Evolutionary conservation across 2,329 filamentous ascomycete genomes (phyloP).

Genomic region (Aspergillus fumigatus): DNA sequence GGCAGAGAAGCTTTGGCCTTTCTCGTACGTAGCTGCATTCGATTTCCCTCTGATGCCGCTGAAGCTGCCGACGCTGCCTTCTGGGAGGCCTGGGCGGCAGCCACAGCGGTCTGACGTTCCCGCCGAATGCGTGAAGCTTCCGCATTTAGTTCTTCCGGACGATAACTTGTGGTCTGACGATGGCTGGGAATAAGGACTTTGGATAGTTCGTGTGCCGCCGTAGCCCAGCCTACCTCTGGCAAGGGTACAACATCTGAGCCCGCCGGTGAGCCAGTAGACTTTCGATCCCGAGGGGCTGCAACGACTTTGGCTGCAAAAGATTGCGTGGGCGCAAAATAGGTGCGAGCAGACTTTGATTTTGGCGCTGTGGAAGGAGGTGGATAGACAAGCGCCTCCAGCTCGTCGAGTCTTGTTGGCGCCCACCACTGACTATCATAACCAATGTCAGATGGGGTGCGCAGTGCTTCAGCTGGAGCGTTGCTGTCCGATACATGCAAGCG

Average conservation of each 20-base stretch:
- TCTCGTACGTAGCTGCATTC: slow-evolving; percentile 70
- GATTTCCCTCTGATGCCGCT: slow-evolving; percentile 44
- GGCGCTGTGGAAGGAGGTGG: slow-evolving; percentile 48
- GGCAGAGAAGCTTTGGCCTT: slow-evolving; percentile 48
- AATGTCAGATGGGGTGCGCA: slow-evolving; percentile 11
- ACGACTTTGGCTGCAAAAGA: slow-evolving; percentile 79
- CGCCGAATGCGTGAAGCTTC: slow-evolving; percentile 60
- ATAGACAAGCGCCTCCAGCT: slow-evolving; percentile 59
- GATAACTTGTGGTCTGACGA: slow-evolving; percentile 71
- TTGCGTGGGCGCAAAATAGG: slow-evolving; percentile 82
- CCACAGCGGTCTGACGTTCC: slow-evolving; percentile 59
- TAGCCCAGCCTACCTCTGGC: slow-evolving; percentile 79
- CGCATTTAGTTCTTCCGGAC: slow-evolving; percentile 70
- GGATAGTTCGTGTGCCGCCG: slow-evolving; percentile 76
- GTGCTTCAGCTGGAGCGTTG: slow-evolving; percentile 1
- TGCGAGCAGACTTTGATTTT: slow-evolving; percentile 57
- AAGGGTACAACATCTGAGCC: slow-evolving; percentile 59
- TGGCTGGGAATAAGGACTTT: slow-evolving; percentile 74
- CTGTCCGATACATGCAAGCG: slow-evolving; percentile 22
- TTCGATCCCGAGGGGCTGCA: slow-evolving; percentile 57
- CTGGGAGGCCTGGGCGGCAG: slow-evolving; percentile 34
- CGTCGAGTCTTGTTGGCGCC: slow-evolving; percentile 60
- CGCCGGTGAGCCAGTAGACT: slow-evolving; percentile 39
- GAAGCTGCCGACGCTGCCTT: slow-evolving; percentile 15
- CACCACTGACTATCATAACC: slow-evolving; percentile 70